A percentile compares a stretch with the other conserved stretches of the same genome.
These are phyloP conservation scores for Poa annua DNA, from an alignment of 176 grass and related monocot species.

Conservation along the genomic window DNA sequence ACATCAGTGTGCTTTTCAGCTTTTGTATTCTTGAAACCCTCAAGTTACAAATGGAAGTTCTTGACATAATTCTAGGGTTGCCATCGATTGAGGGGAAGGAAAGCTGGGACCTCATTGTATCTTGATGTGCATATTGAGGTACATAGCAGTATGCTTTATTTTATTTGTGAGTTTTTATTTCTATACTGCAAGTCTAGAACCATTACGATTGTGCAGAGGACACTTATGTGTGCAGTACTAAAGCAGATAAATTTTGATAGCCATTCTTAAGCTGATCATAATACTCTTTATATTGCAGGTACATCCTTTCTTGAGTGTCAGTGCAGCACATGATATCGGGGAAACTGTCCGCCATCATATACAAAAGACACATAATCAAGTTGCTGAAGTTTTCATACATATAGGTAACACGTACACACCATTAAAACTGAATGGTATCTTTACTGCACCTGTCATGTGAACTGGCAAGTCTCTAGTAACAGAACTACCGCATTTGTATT, in stretches of 20 bases:
- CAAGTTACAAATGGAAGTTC: constrained; percentile 15
- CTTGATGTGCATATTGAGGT: constrained; percentile 98
- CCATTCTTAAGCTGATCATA: constrained; percentile 26
- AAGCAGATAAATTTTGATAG: neutral
- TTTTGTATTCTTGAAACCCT: constrained; percentile 10
- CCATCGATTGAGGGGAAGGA: constrained; percentile 92
- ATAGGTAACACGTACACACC: constrained; percentile 68
- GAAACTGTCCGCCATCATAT: constrained; percentile 90
- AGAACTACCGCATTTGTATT: neutral
- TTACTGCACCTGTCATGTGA: constrained; percentile 36
- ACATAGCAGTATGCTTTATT: constrained; percentile 38
- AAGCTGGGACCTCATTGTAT: constrained; percentile 91
- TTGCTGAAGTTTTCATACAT: constrained; percentile 94
- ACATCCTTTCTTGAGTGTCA: constrained; percentile 90
- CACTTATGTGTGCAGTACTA: constrained; percentile 10
- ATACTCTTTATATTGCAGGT: constrained; percentile 55
- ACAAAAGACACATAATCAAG: constrained; percentile 80
- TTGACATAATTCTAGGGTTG: constrained; percentile 64
- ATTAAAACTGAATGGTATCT: constrained; percentile 7
- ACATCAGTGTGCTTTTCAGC: neutral
- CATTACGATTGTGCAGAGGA: constrained; percentile 3
- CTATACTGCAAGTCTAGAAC: neutral
- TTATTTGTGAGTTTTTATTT: constrained; percentile 33
- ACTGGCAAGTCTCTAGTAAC: constrained; percentile 22
- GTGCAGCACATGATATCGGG: constrained; percentile 92